Percentiles rank a stretch among this genome's conserved stretches.
These are phyloP conservation scores for Fusarium fujikuroi DNA, from an alignment of 2,329 filamentous ascomycete genomes.

Conservation along the genomic window DNA sequence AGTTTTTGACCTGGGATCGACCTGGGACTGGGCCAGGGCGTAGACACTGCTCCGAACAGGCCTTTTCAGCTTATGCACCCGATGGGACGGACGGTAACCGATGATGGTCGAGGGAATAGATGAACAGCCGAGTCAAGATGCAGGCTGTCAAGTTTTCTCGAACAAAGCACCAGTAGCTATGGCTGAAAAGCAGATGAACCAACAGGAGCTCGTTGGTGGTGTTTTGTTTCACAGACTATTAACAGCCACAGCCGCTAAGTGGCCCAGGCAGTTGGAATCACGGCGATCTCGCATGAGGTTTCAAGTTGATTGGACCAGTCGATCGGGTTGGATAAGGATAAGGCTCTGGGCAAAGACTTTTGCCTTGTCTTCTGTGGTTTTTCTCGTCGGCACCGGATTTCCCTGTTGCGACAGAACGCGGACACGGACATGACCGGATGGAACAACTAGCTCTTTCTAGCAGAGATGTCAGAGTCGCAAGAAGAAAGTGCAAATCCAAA, in stretches of 20 bases:
- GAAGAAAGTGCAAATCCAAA: slow-evolving; percentile 17
- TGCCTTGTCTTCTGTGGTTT: background rate
- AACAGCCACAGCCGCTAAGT: slow-evolving; percentile 14
- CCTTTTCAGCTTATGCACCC: background rate
- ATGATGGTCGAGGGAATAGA: background rate
- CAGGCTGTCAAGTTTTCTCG: background rate
- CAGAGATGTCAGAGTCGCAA: slow-evolving; percentile 21
- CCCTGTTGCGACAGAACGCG: background rate
- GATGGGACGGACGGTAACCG: slow-evolving; percentile 1
- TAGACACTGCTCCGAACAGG: background rate
- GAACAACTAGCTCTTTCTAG: slow-evolving; percentile 7
- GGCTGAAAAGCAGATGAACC: slow-evolving; percentile 16
- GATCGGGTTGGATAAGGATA: background rate
- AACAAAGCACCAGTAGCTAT: slow-evolving; percentile 11
- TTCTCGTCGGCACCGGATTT: background rate
- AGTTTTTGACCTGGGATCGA: slow-evolving; percentile 10
- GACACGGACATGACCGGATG: slow-evolving; percentile 24
- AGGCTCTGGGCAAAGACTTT: background rate
- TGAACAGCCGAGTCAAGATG: background rate
- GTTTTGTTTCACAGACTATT: slow-evolving; percentile 6
- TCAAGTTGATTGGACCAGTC: background rate
- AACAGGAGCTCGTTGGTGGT: slow-evolving; percentile 20
- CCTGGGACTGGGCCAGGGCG: slow-evolving; percentile 10
- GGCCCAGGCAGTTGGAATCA: slow-evolving; percentile 1
- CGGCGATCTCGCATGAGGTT: slow-evolving; percentile 19